Evolutionary conservation across 2,329 filamentous ascomycete species (phyloP), one percentile per base, ranked within the genome.

Genomic region (Scytalidium sp.): DNA sequence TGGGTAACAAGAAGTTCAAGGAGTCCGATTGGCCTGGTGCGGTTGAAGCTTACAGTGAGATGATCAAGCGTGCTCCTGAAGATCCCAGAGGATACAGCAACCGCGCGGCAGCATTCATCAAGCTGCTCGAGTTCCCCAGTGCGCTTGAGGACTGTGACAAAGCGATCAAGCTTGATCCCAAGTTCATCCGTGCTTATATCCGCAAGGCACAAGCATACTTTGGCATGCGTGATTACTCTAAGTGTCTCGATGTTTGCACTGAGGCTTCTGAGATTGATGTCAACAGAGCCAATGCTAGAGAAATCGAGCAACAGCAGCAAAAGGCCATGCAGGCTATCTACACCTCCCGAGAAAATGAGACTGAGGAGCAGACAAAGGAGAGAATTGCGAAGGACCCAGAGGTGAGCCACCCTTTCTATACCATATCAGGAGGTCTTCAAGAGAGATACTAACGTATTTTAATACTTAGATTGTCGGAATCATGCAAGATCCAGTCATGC

Each of bases 221-320:
- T 60, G 91, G 91, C 62, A 99, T 99, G 94, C 90, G 94, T 70
- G 93, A 99, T 71, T 97, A 96, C 78, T 96, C 87, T 70, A 93
- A 92, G 70, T 95, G 89, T 66, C 77, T 97, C 51, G 94, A 99
- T 66, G 88, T 87, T 7, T 96, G 92, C 74, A 83, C 83, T 36
- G 89, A 91, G 66, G 94, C 95, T 1, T 75, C 79, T 8, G 79
- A 84, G 60, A 81, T 95, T 52, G 94, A 99, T 68, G 79, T 78
- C 51, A 75, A 72, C 49, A 85, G 87, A 52, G 90, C 90, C 66
- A 94, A 97, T 67, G 78, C 87, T 1, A 83, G 90, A 39, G 94
- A 99, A 75, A 96, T 99, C 62, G 90, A 97, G 64, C 82, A 89
- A 68, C 90, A 96, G 73, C 88, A 93, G 70, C 88, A 96, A 71